These are phyloP conservation scores for Cicer cuneatum DNA, from an alignment of 306 rosid genomes.

Conservation along the genomic window DNA sequence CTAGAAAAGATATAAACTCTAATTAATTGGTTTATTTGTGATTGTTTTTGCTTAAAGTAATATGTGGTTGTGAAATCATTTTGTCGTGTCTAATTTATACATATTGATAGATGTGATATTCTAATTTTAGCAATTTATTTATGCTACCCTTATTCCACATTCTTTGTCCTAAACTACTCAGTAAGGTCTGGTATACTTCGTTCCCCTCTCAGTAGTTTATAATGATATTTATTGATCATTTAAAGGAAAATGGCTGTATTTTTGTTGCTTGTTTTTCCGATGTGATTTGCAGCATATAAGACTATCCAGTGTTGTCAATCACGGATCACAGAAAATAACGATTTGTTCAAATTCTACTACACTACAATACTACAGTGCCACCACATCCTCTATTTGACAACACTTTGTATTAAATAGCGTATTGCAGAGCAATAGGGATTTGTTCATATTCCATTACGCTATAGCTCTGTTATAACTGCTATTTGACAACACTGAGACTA, in stretches of 20 bases:
- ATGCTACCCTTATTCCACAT: background rate
- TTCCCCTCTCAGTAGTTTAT: constrained; percentile 28
- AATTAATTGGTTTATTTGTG: constrained; percentile 12
- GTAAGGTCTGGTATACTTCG: background rate
- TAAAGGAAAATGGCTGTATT: constrained; percentile 29
- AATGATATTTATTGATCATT: constrained; percentile 8
- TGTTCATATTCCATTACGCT: too few species aligned
- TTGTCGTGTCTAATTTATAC: constrained; percentile 20
- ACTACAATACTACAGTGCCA: too few species aligned
- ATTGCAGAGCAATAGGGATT: too few species aligned
- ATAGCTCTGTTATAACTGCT: too few species aligned
- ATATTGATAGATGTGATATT: constrained; percentile 18
- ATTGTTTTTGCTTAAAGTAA: constrained; percentile 14
- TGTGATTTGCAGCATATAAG: constrained; percentile 6
- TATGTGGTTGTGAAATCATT: background rate
- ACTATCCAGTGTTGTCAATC: too few species aligned
- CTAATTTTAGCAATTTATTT: constrained; percentile 15
- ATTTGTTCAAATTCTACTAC: too few species aligned
- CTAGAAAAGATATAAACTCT: constrained; percentile 3
- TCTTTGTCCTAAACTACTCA: constrained; percentile 13
- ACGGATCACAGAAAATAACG: too few species aligned
- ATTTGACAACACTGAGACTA: background rate
- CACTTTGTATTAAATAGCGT: too few species aligned
- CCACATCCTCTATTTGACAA: too few species aligned
- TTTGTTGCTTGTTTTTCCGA: constrained; percentile 3